These are phyloP conservation scores for Clarireedia homoeocarpa DNA, from an alignment of 2,329 filamentous ascomycete species.

Conservation along the genomic window DNA sequence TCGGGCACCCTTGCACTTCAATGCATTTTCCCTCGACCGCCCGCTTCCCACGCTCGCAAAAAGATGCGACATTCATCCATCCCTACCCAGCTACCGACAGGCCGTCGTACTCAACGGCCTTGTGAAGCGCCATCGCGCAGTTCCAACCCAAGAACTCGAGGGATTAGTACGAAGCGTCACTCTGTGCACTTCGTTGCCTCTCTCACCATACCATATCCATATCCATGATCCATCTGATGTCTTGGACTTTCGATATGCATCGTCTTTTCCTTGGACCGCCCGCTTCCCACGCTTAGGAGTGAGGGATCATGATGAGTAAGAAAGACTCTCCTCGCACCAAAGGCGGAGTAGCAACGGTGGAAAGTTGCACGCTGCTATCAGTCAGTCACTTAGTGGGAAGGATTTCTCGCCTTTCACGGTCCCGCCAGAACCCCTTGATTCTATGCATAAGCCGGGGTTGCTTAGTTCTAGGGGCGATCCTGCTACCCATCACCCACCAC, in stretches of 20 bases:
- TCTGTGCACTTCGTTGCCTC: neutral
- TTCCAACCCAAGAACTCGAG: no score
- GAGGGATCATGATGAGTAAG: no score
- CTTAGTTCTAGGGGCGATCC: neutral
- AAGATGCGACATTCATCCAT: no score
- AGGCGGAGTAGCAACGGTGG: no score
- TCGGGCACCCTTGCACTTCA: neutral
- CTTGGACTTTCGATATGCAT: no score
- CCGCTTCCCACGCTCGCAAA: no score
- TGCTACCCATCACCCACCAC: neutral
- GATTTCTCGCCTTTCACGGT: neutral
- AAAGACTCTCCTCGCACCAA: no score
- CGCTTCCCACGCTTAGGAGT: no score
- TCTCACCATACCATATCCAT: neutral
- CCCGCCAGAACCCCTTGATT: neutral
- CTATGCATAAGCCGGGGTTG: neutral
- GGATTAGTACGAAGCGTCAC: no score
- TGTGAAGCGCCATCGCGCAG: neutral
- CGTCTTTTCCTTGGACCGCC: no score
- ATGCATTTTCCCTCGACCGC: neutral
- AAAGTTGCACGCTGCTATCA: no score
- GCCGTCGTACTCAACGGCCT: conserved; percentile 1
- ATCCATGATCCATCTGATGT: neutral
- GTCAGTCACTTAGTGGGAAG: neutral
- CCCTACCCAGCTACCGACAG: no score